Evolutionary conservation across 305 asterid genomes (phyloP), one percentile per base, ranked within the genome.

Genomic region (Withania somnifera): DNA sequence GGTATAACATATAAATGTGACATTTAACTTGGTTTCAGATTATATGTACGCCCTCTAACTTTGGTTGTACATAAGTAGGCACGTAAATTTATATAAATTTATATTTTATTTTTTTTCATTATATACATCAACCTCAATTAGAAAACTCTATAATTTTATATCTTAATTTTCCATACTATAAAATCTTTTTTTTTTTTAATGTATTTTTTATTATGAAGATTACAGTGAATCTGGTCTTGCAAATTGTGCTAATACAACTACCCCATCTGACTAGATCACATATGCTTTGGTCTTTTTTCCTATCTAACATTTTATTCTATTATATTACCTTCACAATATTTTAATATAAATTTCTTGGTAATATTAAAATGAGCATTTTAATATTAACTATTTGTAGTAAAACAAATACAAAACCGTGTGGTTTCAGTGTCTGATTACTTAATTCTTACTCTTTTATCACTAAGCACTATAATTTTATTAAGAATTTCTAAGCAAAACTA

Each of bases 141-240:
- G 0, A 13, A 60, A 26, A 26, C 0, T 60, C 11, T 26, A 1
- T 3, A 14, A 11, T 26, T 26, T 26, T 26, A 60, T 6, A 2
- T 0, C 38, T 24, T 68, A 19, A 11, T 64, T 82, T 77, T 20
- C 0, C 26, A 0, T 63, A 28, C 28, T 28, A 45, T 63, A 57
- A 24, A 15, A 45, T 30, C 22, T 13, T 26, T 26, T 0, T 53
- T 53, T 52, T 51, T 34, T 34, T 34, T 34, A 0, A 36, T 7
- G 6, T 4, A 3, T 36, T 63, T 63, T 28, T 30, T 40, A 42
- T 42, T 11, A 0, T 69, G 22, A 67, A 15, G 22, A 32, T 47
- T 71, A 67, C 86, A 50, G 38, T 80, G 86, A 80, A 84, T 81
- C 84, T 84, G 86, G 86, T 51, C 84, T 54, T 67, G n/a, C 7